These are phyloP conservation scores for Pseudocercospora fuligena DNA, from an alignment of 2,329 filamentous ascomycete species.

Conservation along the genomic window DNA sequence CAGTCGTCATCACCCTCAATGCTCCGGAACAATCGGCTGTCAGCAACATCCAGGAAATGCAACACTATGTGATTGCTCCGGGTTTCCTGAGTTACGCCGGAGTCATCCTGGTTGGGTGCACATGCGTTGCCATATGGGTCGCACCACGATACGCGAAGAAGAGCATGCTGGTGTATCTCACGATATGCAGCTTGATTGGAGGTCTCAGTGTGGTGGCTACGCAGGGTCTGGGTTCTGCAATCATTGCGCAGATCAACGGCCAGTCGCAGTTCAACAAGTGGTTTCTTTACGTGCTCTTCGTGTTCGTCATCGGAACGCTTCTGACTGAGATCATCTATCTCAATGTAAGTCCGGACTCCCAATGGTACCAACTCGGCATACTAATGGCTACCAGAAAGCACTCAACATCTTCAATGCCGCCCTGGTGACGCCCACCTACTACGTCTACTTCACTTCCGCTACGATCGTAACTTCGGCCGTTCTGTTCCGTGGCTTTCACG, in stretches of 20 bases:
- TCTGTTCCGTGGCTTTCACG: constrained; percentile 92
- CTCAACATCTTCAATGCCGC: constrained; percentile 96
- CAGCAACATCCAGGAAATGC: constrained; percentile 87
- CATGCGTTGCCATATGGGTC: constrained; percentile 75
- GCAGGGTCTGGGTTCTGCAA: constrained; percentile 88
- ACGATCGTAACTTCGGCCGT: constrained; percentile 94
- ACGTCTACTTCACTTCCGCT: constrained; percentile 95
- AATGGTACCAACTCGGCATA: neutral
- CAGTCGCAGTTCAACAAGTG: constrained; percentile 92
- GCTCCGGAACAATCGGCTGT: constrained; percentile 86
- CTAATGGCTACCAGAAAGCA: constrained; percentile 76
- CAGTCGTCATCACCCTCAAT: constrained; percentile 92
- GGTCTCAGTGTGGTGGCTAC: constrained; percentile 94
- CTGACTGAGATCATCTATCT: constrained; percentile 93
- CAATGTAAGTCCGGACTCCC: constrained; percentile 71
- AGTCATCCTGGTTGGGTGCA: constrained; percentile 75
- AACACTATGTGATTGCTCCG: constrained; percentile 80
- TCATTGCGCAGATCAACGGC: constrained; percentile 83
- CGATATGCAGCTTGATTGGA: constrained; percentile 92
- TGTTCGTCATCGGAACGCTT: constrained; percentile 87
- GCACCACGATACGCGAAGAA: constrained; percentile 91
- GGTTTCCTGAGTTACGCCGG: constrained; percentile 86
- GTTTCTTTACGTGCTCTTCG: constrained; percentile 91
- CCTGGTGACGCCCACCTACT: constrained; percentile 96
- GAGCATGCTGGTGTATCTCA: constrained; percentile 97